These are phyloP conservation scores for Quercus robur DNA, from an alignment of 306 rosid genomes.

Conservation along the genomic window DNA sequence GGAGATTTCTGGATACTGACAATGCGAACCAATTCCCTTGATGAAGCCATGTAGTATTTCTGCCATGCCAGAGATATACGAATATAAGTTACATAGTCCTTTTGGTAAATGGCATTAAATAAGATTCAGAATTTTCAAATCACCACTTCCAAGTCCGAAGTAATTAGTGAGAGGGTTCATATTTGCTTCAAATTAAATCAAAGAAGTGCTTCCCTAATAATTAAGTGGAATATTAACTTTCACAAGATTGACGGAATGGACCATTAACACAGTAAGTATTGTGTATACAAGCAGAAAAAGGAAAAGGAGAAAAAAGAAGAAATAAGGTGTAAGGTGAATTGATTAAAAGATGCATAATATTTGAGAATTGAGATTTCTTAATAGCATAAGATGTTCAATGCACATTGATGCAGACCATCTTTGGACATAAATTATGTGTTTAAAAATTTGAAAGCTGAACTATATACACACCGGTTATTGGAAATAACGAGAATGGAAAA, in stretches of 20 bases:
- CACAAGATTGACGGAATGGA: not conserved
- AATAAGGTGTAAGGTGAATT: no score
- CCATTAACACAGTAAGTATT: no score
- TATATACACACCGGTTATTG: not conserved
- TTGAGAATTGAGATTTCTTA: no score
- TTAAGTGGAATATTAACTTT: not conserved
- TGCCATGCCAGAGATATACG: conserved; percentile 27
- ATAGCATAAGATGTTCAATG: not conserved
- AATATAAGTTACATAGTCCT: conserved; percentile 13
- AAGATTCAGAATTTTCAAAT: not conserved
- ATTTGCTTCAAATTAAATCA: not conserved
- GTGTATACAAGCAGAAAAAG: no score
- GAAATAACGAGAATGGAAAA: not conserved
- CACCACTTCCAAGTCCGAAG: not conserved
- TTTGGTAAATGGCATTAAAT: not conserved
- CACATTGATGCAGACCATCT: not conserved
- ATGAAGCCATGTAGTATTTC: conserved; percentile 99
- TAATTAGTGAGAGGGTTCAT: not conserved
- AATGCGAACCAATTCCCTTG: conserved; percentile 96
- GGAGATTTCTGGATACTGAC: conserved; percentile 99
- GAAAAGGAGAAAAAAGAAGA: not conserved
- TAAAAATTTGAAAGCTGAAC: not conserved
- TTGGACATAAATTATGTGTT: not conserved
- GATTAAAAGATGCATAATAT: no score
- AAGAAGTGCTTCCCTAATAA: not conserved